A percentile compares a stretch with the other conserved stretches of the same genome.
These are phyloP conservation scores for Pyrus pyrifolia DNA, from an alignment of 306 rosid genomes.

Conservation along the genomic window DNA sequence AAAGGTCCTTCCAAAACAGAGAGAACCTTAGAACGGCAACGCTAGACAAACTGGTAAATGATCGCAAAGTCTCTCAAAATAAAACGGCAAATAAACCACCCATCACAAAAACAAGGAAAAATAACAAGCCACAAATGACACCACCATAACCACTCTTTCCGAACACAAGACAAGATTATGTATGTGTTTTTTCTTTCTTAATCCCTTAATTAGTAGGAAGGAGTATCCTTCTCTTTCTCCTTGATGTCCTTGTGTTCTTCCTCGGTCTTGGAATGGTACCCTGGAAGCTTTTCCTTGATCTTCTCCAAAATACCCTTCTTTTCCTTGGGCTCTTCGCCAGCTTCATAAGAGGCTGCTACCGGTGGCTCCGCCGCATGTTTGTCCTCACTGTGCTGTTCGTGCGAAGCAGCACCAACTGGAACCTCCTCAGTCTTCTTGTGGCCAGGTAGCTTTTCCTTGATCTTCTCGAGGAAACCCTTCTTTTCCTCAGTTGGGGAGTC, in stretches of 20 bases:
- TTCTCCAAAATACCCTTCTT: slow-evolving; percentile 83
- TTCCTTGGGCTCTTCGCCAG: slow-evolving; percentile 34
- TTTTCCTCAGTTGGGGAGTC: slow-evolving; percentile 42
- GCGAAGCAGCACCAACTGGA: background rate
- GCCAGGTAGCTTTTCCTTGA: slow-evolving; percentile 82
- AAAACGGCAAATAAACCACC: background rate
- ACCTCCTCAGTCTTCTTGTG: slow-evolving; percentile 65
- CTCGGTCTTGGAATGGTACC: slow-evolving; percentile 50
- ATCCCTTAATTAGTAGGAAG: background rate
- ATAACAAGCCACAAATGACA: background rate
- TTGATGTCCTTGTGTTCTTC: slow-evolving; percentile 20
- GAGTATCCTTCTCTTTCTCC: slow-evolving; percentile 9
- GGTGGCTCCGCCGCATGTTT: slow-evolving; percentile 2
- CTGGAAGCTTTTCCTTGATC: slow-evolving; percentile 80
- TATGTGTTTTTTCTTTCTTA: background rate
- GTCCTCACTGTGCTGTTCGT: background rate
- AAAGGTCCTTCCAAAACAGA: background rate
- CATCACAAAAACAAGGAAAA: background rate
- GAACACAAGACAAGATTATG: background rate
- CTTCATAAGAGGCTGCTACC: slow-evolving; percentile 21
- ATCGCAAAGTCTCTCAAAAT: background rate
- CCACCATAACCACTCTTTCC: background rate
- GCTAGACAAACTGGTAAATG: background rate
- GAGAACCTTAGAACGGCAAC: background rate
- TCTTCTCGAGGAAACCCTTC: slow-evolving; percentile 75